Percentiles rank a stretch among this genome's conserved stretches.
Evolutionary conservation across 1,284 basidiomycete species (phyloP).

Genomic region (Moesziomyces sp.): DNA sequence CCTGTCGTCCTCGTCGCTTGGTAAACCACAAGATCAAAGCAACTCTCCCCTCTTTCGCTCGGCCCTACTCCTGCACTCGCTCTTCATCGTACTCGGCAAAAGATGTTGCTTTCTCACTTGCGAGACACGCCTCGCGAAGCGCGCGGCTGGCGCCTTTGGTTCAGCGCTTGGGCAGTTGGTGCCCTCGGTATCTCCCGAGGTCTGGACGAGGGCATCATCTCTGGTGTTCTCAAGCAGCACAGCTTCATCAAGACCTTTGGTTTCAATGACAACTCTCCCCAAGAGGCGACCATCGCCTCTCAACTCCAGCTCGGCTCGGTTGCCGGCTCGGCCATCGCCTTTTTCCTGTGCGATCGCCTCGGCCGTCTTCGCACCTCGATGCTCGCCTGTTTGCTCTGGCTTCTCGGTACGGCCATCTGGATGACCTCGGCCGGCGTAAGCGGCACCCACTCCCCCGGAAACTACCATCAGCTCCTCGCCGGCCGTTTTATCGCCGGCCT

Average conservation of each 20-base stretch:
- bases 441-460: conserved; percentile 33
- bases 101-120: conserved; percentile 43
- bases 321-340: conserved; percentile 53
- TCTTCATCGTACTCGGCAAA: neutral
- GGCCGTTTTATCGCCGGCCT: conserved; percentile 54
- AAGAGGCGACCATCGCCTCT: conserved; percentile 45
- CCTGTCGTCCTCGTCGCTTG: neutral
- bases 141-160: conserved; percentile 43
- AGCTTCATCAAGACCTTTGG: conserved; percentile 40
- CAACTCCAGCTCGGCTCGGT: conserved; percentile 53
- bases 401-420: conserved; percentile 54
- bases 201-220: conserved; percentile 56
- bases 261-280: conserved; percentile 44
- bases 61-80: neutral
- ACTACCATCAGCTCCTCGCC: conserved; percentile 48
- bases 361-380: conserved; percentile 49
- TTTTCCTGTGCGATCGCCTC: conserved; percentile 49
- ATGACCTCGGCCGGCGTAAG: conserved; percentile 41
- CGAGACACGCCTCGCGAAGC: conserved; percentile 43
- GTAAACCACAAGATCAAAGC: neutral
- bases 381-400: conserved; percentile 52
- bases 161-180: conserved; percentile 43
- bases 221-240: conserved; percentile 41
- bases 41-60: too few species aligned
- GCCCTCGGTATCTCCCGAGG: conserved; percentile 49